Evolutionary conservation across 2,329 filamentous ascomycete species (phyloP), one percentile per base, ranked within the genome.

Genomic region (Trichoderma sp.): DNA sequence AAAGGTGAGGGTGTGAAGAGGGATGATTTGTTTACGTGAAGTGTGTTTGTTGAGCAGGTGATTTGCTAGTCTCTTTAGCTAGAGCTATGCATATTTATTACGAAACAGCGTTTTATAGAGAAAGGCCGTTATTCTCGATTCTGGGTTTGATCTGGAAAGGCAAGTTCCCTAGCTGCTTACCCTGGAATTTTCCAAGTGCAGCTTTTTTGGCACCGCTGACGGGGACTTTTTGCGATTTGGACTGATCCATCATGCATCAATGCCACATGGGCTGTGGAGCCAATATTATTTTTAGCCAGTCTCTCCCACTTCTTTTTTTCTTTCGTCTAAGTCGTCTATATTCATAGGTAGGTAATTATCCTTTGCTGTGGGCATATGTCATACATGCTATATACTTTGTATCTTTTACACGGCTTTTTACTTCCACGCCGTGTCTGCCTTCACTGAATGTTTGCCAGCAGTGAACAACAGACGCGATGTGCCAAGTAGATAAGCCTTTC

Each of bases 331-430:
- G 30, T 61, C 46, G n/a, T 63, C 46, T 63, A 63, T 63, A 52
- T 43, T 34, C 32, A 34, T 34, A 34, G 32, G 18, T 34, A 34
- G 32, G 18, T 34, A 34, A 11, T 7, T 49, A 51, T 52, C 59
- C 24, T 52, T 21, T 32, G 24, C 10, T 52, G 21, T 63, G 59
- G 59, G 59, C 37, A 63, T 52, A 63, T 63, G 59, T 63, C 59
- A 37, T 63, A 63, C 43, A 52, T 26, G 46, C 28, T 32, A 63
- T 34, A 52, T 37, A n/a, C 46, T 51, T 63, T 28, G 59, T 39
- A 10, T 34, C 32, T 34, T 34, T n/a, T 43, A 63, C 46, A 28
- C 30, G 30, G 46, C 16, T 30, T 61, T 11, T 37, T 13, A 28
- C 46, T 3, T 37, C 30, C 32, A 21, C 59, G 26, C 21, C 14